Base-by-base conservation (phyloP, 805 yeast species). In the Candida loeiensis region DNA sequence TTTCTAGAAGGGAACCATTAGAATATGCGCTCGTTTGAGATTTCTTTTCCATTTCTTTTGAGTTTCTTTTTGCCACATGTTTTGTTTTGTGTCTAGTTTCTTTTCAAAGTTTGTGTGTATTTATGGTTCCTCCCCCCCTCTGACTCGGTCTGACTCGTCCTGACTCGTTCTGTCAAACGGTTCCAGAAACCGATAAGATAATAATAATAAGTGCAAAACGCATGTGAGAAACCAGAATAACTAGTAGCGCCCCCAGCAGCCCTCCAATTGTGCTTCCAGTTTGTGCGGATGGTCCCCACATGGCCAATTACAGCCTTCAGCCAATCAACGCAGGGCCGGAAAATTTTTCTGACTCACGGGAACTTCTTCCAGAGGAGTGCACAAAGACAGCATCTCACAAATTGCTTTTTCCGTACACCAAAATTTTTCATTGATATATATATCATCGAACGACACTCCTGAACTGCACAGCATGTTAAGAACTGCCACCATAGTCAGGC, bases 361-460 rank as follows among this genome's bases (percentile, higher is more conserved):
- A 16, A 21, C 24, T n/a, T 26, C 8, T 30, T 17, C 21, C 4
- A 8, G 6, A 17, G 33, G 33, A 30, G 33, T 30, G 33, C 33
- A 30, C 33, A 30, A 18, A 30, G n/a, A 21, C 31, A 18, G n/a
- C 33, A 30, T 30, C 33, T 30, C 33, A 15, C 3, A 16, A 15
- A 17, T 30, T 30, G 33, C 33, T 30, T 30, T 28, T 30, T 30
- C 5, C 9, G n/a, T 27, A 30, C 33, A 30, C 33, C 33, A 30
- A 30, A 30, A 30, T 12, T 30, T 30, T 30, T 30, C 33, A 16
- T 11, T 17, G 8, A 12, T 30, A 30, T 17, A 30, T 14, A 17
- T 17, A 28, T 15, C 31, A 13, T 28, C 4, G 12, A 4, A 28
- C 18, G 9, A n/a, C 24, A 32, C 24, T 12, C 15, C 14, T 8